Base-by-base conservation (phyloP, 345 rosid species). In the Murraya koenigii region DNA sequence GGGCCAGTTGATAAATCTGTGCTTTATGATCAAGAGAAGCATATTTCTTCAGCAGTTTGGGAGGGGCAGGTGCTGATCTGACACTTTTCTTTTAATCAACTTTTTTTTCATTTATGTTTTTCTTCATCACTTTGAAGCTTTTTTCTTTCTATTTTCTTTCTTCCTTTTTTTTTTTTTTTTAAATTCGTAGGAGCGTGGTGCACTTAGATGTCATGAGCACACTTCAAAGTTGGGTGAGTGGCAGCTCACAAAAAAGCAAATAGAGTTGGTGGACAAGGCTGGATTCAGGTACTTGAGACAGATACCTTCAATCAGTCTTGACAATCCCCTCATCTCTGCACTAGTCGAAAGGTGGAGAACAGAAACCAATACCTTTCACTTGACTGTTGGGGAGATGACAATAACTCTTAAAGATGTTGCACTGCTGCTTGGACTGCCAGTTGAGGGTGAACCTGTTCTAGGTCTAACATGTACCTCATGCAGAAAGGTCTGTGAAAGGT, bases 161-260 rank as follows among this genome's bases (percentile, higher is more conserved):
- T n/a, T n/a, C n/a, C n/a, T 5, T 49, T 30, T 35, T 35, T 13
- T 2, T 4, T 2, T 8, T 60, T n/a, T 8, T 8, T 52, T 19
- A 6, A 36, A 4, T 11, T 19, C 47, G 26, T 33, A 92, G 92
- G 93, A 92, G 76, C 89, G 94, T 32, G 94, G 92, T 32, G 87
- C 89, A 5, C 92, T 90, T 71, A 88, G 97, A 81, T 92, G 94
- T 67, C 97, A 90, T 63, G 93, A 92, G 78, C 97, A 92, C 79
- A 90, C 94, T 26, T 90, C 94, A 3, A 80, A 89, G 59, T 82
- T 90, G 54, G 91, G 88, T 41, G 90, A 90, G 62, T 90, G 94
- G 97, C 88, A 77, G 69, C 89, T 92, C 56, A 90, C 82, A 0
- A 72, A 83, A 8, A 80, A 74, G 82, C 97, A 90, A 69, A 84